These are phyloP conservation scores for Pseudocercospora macadamiae DNA, from an alignment of 2,329 filamentous ascomycete genomes.

Conservation along the genomic window DNA sequence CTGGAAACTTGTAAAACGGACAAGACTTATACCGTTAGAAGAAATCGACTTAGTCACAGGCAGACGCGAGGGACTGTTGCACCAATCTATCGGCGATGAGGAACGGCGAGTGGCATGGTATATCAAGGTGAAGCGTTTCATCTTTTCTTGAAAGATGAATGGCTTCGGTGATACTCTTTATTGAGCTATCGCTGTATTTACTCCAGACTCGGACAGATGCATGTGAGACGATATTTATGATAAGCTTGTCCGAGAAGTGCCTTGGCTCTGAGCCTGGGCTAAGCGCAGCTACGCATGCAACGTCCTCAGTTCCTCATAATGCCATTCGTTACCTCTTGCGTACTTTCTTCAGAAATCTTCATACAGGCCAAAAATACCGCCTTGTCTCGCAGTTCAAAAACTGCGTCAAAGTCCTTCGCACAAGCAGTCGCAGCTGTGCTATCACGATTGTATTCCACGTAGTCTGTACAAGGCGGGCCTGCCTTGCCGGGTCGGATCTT, in stretches of 20 bases:
- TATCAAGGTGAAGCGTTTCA: slow-evolving; percentile 1
- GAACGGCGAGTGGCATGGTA: not conserved
- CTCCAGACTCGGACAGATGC: not conserved
- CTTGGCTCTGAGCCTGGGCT: no score
- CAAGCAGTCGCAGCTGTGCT: slow-evolving; percentile 1
- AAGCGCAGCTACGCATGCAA: no score
- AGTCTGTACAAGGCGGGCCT: not conserved
- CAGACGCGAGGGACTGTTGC: slow-evolving; percentile 5
- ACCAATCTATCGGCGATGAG: not conserved
- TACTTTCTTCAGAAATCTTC: not conserved
- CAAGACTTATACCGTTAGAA: slow-evolving; percentile 41
- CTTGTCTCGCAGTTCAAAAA: not conserved
- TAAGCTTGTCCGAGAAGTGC: no score
- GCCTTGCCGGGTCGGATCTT: not conserved
- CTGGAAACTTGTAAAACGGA: slow-evolving; percentile 57
- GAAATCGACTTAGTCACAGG: slow-evolving; percentile 45
- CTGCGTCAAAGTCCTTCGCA: slow-evolving; percentile 5
- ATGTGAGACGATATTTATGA: not conserved
- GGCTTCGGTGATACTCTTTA: no score
- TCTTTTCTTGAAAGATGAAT: not conserved
- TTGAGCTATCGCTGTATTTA: no score
- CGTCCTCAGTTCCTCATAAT: not conserved
- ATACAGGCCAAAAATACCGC: not conserved
- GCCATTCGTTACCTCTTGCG: not conserved
- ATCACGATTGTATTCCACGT: slow-evolving; percentile 6